Evolutionary conservation across 73 alveolate species (phyloP).

Genomic region (Halteria grandinella): DNA sequence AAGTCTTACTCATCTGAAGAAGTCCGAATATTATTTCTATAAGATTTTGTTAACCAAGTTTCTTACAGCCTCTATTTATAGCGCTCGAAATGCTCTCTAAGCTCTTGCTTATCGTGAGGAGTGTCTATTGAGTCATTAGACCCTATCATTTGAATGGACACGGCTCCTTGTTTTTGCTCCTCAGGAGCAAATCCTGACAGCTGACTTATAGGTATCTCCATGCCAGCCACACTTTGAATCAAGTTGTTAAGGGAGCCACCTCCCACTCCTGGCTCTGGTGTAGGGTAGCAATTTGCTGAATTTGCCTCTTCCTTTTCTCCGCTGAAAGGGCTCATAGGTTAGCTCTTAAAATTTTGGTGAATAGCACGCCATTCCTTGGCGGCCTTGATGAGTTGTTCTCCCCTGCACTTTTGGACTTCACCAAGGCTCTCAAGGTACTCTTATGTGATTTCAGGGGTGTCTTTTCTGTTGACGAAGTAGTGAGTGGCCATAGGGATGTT

Average conservation of each 20-base stretch:
- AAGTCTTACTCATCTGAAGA: conserved; percentile 29
- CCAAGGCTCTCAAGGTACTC: conserved; percentile 55
- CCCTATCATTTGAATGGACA: no score
- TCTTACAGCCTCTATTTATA: no score
- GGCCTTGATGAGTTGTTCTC: conserved; percentile 53
- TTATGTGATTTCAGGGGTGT: conserved; percentile 46
- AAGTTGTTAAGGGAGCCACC: no score
- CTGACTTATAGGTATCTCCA: no score
- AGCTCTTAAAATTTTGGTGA: no score
- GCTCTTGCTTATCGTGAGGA: neutral
- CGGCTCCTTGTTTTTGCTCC: no score
- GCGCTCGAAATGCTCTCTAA: neutral
- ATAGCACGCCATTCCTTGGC: conserved; percentile 47
- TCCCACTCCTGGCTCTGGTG: neutral
- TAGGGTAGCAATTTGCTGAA: neutral
- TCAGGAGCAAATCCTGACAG: no score
- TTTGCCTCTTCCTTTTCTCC: neutral
- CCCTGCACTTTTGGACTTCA: conserved; percentile 44
- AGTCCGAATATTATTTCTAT: neutral
- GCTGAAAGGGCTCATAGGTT: no score
- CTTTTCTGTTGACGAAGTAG: conserved; percentile 73
- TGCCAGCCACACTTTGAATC: no score
- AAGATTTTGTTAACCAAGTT: no score
- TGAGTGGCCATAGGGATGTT: conserved; percentile 74
- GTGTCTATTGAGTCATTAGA: no score